Evolutionary conservation across 768 basidiomycete genomes (phyloP).

Genomic region (Tubosaeta brunneosetosa): DNA sequence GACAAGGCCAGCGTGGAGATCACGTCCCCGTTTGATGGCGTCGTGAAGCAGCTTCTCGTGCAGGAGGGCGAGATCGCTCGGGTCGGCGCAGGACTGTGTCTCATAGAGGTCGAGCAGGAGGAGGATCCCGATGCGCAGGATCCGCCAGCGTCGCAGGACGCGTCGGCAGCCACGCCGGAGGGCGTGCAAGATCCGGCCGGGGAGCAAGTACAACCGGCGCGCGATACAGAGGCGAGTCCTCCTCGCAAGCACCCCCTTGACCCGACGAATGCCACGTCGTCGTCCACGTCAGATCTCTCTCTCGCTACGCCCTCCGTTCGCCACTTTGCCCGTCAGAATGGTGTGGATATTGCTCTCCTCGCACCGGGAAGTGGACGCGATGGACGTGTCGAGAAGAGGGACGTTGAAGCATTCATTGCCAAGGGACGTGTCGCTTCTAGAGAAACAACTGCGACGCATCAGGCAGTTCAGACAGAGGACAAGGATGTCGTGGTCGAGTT

Average conservation of each 20-base stretch:
- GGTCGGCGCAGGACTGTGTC: constrained; percentile 72
- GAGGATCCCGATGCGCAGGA: constrained; percentile 2
- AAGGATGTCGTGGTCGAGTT: constrained; percentile 65
- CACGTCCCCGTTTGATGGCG: constrained; percentile 79
- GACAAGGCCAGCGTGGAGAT: constrained; percentile 92
- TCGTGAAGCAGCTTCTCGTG: constrained; percentile 67
- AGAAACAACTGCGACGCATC: not conserved
- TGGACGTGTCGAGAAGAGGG: constrained; percentile 70
- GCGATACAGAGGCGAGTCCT: not conserved
- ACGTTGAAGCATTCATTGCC: constrained; percentile 60
- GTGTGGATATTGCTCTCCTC: constrained; percentile 54
- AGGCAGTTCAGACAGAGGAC: not conserved
- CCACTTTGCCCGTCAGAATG: constrained; percentile 64
- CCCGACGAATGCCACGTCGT: constrained; percentile 38
- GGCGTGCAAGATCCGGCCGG: constrained; percentile 13
- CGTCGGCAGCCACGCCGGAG: not conserved
- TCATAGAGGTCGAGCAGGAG: constrained; percentile 77
- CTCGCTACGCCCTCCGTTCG: constrained; percentile 77
- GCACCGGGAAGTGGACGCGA: constrained; percentile 67
- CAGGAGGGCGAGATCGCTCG: constrained; percentile 80
- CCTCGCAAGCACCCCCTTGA: constrained; percentile 55
- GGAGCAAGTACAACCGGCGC: not conserved
- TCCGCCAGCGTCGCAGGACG: not conserved
- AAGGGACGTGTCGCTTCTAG: constrained; percentile 5
- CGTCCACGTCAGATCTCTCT: constrained; percentile 31